These are phyloP conservation scores for Coriaria nepalensis DNA, from an alignment of 306 rosid genomes.

Conservation along the genomic window DNA sequence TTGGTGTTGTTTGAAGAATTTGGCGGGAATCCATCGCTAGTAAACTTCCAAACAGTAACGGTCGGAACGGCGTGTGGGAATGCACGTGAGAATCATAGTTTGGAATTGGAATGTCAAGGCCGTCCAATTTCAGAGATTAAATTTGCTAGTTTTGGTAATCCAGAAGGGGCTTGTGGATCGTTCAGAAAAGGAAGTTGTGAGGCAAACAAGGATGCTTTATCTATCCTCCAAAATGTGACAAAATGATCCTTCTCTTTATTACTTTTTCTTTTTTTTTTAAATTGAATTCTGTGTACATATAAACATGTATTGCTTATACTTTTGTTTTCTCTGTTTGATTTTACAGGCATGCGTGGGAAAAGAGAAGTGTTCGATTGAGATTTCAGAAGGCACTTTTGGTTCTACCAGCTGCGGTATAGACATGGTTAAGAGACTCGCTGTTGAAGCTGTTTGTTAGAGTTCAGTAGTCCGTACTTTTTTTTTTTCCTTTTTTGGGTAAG, in stretches of 20 bases:
- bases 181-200: slow-evolving; percentile 30
- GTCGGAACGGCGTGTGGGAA: slow-evolving; percentile 25
- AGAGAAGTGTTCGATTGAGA: slow-evolving; percentile 22
- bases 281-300: no score
- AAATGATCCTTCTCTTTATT: no score
- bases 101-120: slow-evolving; percentile 33
- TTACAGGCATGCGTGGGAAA: slow-evolving; percentile 34
- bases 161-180: slow-evolving; percentile 33
- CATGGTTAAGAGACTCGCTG: slow-evolving; percentile 27
- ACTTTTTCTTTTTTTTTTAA: no score
- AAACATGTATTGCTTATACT: no score
- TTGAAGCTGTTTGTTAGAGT: slow-evolving; percentile 38
- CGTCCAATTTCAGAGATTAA: slow-evolving; percentile 23
- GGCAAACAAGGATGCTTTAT: slow-evolving; percentile 3
- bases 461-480: no score
- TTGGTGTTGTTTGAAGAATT: slow-evolving; percentile 47
- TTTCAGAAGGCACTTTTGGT: slow-evolving; percentile 30
- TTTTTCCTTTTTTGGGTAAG: background rate
- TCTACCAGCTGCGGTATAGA: slow-evolving; percentile 19
- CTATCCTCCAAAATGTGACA: no score
- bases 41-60: slow-evolving; percentile 22
- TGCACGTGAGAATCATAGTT: slow-evolving; percentile 16
- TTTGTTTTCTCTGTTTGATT: no score
- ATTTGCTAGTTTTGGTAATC: slow-evolving; percentile 40
- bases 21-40: slow-evolving; percentile 32